These are phyloP conservation scores for Xylaria intraflava DNA, from an alignment of 495 filamentous ascomycete species.

Conservation along the genomic window DNA sequence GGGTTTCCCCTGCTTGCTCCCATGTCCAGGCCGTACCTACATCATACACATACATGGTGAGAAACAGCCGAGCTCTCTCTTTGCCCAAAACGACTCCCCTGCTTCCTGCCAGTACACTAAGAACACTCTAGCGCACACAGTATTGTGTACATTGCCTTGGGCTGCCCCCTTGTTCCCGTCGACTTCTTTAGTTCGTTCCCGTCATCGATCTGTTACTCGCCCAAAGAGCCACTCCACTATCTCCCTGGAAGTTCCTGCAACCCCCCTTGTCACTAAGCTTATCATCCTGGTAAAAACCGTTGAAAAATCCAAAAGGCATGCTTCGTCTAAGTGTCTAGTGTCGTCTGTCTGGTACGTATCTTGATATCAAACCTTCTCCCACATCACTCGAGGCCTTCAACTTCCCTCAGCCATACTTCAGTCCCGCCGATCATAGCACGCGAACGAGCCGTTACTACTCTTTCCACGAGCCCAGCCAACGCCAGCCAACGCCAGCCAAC, in stretches of 20 bases:
- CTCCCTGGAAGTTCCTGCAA: slow-evolving; percentile 10
- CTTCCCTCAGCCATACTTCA: neutral
- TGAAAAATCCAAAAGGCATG: slow-evolving; percentile 13
- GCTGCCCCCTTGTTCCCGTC: slow-evolving; percentile 5
- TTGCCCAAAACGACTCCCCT: slow-evolving; percentile 7
- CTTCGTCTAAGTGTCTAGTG: neutral
- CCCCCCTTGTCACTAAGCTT: slow-evolving; percentile 6
- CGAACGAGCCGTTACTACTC: neutral
- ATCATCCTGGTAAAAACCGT: slow-evolving; percentile 13
- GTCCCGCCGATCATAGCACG: neutral
- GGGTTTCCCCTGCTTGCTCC: neutral
- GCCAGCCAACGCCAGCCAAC: neutral
- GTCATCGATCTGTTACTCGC: slow-evolving; percentile 5
- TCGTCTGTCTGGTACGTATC: slow-evolving; percentile 5
- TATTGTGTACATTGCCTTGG: neutral
- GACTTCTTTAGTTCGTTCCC: slow-evolving; percentile 10
- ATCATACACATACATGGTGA: too few relatives aligned
- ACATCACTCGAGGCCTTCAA: slow-evolving; percentile 5
- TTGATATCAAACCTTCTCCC: slow-evolving; percentile 9
- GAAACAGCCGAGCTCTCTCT: slow-evolving; percentile 7
- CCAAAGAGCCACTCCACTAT: slow-evolving; percentile 7
- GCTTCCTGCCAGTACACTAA: neutral
- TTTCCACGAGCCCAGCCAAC: too few relatives aligned
- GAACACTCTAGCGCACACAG: neutral
- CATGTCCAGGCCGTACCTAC: too few relatives aligned